phyloP scores from a whole-genome alignment of 1,284 basidiomycete species.

The Apiotrichum gracile region DNA sequence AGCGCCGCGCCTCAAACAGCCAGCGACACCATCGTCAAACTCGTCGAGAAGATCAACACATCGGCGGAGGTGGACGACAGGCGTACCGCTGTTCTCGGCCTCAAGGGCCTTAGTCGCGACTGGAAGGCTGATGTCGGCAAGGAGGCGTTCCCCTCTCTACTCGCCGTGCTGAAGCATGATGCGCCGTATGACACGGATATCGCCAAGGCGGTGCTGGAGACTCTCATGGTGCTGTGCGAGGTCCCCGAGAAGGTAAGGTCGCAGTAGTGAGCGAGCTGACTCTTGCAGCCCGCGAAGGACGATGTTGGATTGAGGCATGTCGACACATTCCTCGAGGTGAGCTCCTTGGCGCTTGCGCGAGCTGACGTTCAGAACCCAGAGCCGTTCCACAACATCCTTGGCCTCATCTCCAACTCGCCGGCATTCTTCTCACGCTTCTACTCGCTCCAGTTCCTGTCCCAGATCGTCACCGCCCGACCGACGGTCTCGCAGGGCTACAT shows the following conservation, averaged over 20 bases:
- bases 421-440: constrained; percentile 82
- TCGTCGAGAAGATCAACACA: constrained; percentile 82
- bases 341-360: background rate
- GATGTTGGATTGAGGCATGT: constrained; percentile 50
- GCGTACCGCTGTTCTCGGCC: constrained; percentile 79
- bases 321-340: constrained; percentile 42
- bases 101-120: constrained; percentile 87
- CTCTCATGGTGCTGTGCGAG: constrained; percentile 55
- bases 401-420: constrained; percentile 57
- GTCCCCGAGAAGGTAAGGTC: constrained; percentile 39
- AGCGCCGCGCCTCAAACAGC: constrained; percentile 62
- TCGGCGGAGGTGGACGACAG: constrained; percentile 81
- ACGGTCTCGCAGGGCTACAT: constrained; percentile 81
- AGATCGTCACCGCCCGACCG: constrained; percentile 71
- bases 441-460: constrained; percentile 75
- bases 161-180: constrained; percentile 76
- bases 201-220: constrained; percentile 84
- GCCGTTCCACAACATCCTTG: constrained; percentile 68
- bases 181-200: constrained; percentile 82
- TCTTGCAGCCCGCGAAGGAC: constrained; percentile 44
- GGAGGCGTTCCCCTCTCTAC: constrained; percentile 64
- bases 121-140: constrained; percentile 82
- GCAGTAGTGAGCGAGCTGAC: background rate
- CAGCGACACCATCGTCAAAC: constrained; percentile 73
- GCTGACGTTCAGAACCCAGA: constrained; percentile 49